Percentiles rank a stretch among this genome's conserved stretches.
phyloP scores from a whole-genome alignment of 176 grass and related monocot genomes.

The Zizania latifolia region DNA sequence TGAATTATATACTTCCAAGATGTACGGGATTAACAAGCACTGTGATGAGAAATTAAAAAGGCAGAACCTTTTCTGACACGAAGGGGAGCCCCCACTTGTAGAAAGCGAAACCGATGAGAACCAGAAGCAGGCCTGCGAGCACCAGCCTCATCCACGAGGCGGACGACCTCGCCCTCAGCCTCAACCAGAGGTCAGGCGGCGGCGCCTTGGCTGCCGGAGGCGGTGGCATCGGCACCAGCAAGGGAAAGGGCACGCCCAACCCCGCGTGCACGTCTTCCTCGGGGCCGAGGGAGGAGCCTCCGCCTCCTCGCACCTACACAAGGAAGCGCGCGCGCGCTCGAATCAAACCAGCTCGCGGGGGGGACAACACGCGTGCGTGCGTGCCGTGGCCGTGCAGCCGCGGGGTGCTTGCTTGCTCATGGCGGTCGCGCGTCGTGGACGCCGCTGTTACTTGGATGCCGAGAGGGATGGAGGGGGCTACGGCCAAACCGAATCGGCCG shows the following conservation, averaged over 20 bases:
- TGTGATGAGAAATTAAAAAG: background rate
- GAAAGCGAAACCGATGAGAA: conserved; percentile 40
- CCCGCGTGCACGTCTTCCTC: conserved; percentile 25
- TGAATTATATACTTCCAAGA: background rate
- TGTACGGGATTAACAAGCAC: background rate
- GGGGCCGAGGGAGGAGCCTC: too few relatives aligned
- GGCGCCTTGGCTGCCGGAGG: background rate
- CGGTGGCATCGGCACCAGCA: conserved; percentile 12
- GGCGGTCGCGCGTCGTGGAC: conserved; percentile 12
- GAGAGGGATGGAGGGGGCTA: conserved; percentile 22
- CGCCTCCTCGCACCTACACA: conserved; percentile 6
- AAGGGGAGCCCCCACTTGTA: conserved; percentile 80
- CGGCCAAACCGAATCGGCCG: too few relatives aligned
- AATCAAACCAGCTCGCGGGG: background rate
- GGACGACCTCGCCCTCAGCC: conserved; percentile 4
- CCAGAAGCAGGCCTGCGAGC: conserved; percentile 27
- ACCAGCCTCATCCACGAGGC: conserved; percentile 53
- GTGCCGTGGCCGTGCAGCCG: too few relatives aligned
- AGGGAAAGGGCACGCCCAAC: conserved; percentile 29
- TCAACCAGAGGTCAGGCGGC: background rate
- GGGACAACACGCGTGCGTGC: background rate
- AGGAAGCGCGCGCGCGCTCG: background rate
- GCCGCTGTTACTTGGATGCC: conserved; percentile 22
- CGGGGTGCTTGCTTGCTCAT: conserved; percentile 30
- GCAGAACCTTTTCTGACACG: conserved; percentile 75